Evolutionary conservation across 106 monocot species (phyloP), one percentile per base, ranked within the genome.

Genomic region (Allium fistulosum): DNA sequence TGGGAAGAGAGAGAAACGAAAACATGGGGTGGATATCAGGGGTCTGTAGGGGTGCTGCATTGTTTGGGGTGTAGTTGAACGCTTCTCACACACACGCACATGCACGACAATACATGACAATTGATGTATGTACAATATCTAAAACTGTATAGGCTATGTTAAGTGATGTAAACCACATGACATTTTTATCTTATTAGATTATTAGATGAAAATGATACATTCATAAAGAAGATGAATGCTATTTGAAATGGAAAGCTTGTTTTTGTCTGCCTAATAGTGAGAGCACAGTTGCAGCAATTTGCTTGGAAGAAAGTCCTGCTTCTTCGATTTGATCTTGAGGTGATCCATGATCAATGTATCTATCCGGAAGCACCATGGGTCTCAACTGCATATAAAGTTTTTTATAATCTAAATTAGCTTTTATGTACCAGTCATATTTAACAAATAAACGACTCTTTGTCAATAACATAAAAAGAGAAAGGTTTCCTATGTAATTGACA

Each of bases 341-440:
- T 9, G 90, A 65, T 58, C 90, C 85, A 51, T 90, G 85, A 51
- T 85, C 85, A 9, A 90, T 90, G 78, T 85, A 90, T 65, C 80
- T 48, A 70, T 90, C 90, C 0, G 90, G 86, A 52, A 90, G 78
- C 62, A 83, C 78, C 78, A 90, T 73, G 51, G 86, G 71, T 66
- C 90, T 78, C 90, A 80, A 73, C 90, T 90, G 90, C 76, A 76
- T 37, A 37, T 37, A 37, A 37, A 4, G 5, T 37, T 37, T 22
- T 37, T 37, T 37, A 37, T 37, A 37, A 37, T 37, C 37, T 5
- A 37, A 37, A 37, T 37, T 37, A 37, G 5, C 37, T 37, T 37
- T 37, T 37, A 37, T 37, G 37, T 37, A 22, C 22, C 22, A 37
- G 37, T 37, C 37, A 37, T 37, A 37, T 37, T 37, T 37, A 2